A percentile compares a stretch with the other conserved stretches of the same genome.
These are phyloP conservation scores for Pseudogymnoascus sp. DNA, from an alignment of 2,329 filamentous ascomycete species.

Conservation along the genomic window DNA sequence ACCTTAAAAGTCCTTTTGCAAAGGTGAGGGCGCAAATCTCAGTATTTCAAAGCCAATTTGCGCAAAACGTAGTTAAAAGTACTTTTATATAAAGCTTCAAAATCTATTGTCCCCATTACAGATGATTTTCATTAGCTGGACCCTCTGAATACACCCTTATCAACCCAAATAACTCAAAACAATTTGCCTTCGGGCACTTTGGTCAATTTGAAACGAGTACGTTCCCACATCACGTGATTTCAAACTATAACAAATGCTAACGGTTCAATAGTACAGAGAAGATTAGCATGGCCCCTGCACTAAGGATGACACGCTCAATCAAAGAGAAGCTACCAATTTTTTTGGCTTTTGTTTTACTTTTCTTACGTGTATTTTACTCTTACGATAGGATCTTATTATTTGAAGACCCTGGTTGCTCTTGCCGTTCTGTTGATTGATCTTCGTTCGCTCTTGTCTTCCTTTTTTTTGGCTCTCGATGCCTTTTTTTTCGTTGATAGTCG, in stretches of 20 bases:
- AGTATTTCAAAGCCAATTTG: too few relatives aligned
- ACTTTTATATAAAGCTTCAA: too few relatives aligned
- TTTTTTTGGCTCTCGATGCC: too few relatives aligned
- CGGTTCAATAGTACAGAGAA: slow-evolving; percentile 48
- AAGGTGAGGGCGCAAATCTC: too few relatives aligned
- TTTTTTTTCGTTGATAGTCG: not conserved
- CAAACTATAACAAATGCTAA: not conserved
- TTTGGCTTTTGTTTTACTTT: slow-evolving; percentile 22
- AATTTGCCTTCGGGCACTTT: not conserved
- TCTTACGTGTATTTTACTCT: slow-evolving; percentile 21
- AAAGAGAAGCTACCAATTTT: slow-evolving; percentile 70
- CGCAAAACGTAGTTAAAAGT: too few relatives aligned
- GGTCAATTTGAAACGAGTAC: slow-evolving; percentile 4
- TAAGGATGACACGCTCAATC: slow-evolving; percentile 92
- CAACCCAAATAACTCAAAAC: not conserved
- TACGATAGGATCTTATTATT: not conserved
- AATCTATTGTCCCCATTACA: too few relatives aligned
- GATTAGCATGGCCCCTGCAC: slow-evolving; percentile 79
- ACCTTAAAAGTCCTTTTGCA: too few relatives aligned
- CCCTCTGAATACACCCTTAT: not conserved
- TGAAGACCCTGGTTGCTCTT: not conserved
- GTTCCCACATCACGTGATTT: not conserved
- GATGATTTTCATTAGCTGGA: too few relatives aligned
- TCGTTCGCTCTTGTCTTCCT: slow-evolving; percentile 9
- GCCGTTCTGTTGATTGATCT: not conserved